Conservation (phyloP, 2,329 filamentous ascomycete genomes). For the Fusarium praegraminearum region DNA sequence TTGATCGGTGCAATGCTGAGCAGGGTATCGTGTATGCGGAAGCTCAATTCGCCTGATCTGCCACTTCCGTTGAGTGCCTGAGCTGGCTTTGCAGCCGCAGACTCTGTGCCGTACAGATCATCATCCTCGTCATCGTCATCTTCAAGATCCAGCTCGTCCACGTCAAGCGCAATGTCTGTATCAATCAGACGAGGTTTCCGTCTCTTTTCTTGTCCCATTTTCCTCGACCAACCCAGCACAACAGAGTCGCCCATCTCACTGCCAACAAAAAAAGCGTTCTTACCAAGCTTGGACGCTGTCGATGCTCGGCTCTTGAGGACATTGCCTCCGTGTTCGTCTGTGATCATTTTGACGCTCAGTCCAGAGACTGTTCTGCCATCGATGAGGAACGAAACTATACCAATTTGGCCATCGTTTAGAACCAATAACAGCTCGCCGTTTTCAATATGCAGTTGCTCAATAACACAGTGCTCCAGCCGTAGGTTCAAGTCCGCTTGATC, state of each 20-base stretch:
- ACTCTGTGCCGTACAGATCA: conserved; percentile 71
- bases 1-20: conserved; percentile 83
- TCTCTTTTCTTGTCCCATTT: conserved; percentile 72
- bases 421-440: conserved; percentile 88
- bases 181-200: conserved; percentile 72
- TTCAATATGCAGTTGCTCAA: conserved; percentile 81
- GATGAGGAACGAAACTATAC: conserved; percentile 83
- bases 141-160: conserved; percentile 65
- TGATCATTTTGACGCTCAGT: conserved; percentile 76
- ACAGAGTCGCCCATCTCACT: conserved; percentile 86
- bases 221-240: conserved; percentile 82
- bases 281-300: conserved; percentile 76
- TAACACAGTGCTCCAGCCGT: conserved; percentile 81
- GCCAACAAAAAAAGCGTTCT: conserved; percentile 82
- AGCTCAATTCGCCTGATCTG: conserved; percentile 74
- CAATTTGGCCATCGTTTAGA: conserved; percentile 78
- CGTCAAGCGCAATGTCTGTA: conserved; percentile 62
- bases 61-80: conserved; percentile 55
- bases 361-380: conserved; percentile 94
- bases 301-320: conserved; percentile 73
- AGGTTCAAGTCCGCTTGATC: conserved; percentile 87
- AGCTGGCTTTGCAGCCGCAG: conserved; percentile 68
- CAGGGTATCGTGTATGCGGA: conserved; percentile 82
- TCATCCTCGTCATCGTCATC: conserved; percentile 75
- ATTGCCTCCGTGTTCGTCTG: conserved; percentile 70